phyloP scores from a whole-genome alignment of 1,284 basidiomycete genomes.

The Cutaneotrichosporon cutaneum region DNA sequence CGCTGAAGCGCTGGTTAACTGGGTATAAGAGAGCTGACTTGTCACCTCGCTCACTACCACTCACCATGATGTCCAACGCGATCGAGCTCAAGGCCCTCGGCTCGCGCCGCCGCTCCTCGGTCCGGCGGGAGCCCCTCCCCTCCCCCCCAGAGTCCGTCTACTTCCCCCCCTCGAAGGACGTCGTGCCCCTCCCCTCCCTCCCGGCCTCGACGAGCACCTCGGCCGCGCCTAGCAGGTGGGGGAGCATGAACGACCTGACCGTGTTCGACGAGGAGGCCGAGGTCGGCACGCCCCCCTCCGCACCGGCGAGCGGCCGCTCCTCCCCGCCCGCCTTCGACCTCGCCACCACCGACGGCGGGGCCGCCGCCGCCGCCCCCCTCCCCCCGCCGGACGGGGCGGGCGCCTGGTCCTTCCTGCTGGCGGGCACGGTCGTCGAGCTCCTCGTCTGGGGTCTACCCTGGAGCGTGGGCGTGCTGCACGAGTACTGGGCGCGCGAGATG shows the following conservation, averaged over 20 bases:
- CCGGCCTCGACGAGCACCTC: slow-evolving; percentile 2
- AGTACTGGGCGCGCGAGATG: slow-evolving; percentile 42
- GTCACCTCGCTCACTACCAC: not conserved
- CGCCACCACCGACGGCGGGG: not conserved
- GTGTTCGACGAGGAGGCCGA: slow-evolving; percentile 1
- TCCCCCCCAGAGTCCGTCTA: slow-evolving; percentile 3
- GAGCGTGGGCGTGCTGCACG: slow-evolving; percentile 47
- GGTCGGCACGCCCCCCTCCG: not conserved
- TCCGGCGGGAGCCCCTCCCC: not conserved
- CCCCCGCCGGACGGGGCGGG: slow-evolving; percentile 46
- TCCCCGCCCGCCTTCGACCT: not conserved
- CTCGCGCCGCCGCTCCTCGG: not conserved
- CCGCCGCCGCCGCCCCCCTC: slow-evolving; percentile 24
- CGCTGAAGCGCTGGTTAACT: too few relatives aligned
- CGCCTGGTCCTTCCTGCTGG: slow-evolving; percentile 49
- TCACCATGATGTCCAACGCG: not conserved
- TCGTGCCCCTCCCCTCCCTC: slow-evolving; percentile 1
- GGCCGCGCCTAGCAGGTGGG: not conserved
- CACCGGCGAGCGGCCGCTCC: not conserved
- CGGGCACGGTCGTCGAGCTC: slow-evolving; percentile 44
- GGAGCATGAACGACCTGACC: not conserved
- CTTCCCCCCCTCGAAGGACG: slow-evolving; percentile 10
- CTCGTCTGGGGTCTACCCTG: slow-evolving; percentile 50
- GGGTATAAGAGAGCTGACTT: too few relatives aligned
- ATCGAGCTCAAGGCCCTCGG: not conserved